Percentiles rank a stretch among this genome's conserved stretches.
These are phyloP conservation scores for Tephrocybe sp. DNA, from an alignment of 768 basidiomycete genomes.

Conservation along the genomic window DNA sequence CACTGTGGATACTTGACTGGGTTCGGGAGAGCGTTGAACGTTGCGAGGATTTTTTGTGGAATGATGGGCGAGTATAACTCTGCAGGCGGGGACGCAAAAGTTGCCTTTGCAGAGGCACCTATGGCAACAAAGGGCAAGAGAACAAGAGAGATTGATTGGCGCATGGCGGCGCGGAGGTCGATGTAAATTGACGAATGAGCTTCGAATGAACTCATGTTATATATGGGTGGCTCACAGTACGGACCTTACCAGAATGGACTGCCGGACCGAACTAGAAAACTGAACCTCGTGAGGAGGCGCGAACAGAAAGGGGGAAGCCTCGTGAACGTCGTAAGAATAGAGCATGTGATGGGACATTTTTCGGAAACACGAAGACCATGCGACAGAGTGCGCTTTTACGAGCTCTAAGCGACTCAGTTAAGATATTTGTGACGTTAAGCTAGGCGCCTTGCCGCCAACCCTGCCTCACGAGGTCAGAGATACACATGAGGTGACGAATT, in stretches of 20 bases:
- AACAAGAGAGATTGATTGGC: conserved; percentile 5
- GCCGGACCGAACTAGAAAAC: conserved; percentile 21
- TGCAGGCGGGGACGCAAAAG: conserved; percentile 28
- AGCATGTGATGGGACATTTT: neutral
- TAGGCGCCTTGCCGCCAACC: no score
- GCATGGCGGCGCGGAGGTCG: conserved; percentile 2
- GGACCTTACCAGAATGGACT: neutral
- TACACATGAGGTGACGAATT: no score
- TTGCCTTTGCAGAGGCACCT: conserved; percentile 8
- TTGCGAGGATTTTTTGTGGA: conserved; percentile 57
- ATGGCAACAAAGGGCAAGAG: conserved; percentile 16
- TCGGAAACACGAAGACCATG: neutral
- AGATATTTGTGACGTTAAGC: no score
- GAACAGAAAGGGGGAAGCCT: conserved; percentile 1
- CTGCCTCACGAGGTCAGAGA: no score
- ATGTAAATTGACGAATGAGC: conserved; percentile 7
- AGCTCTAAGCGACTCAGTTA: no score
- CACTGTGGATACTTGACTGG: conserved; percentile 46
- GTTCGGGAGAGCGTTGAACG: conserved; percentile 43
- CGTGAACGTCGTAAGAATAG: conserved; percentile 4
- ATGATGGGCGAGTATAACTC: conserved; percentile 63
- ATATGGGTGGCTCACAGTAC: conserved; percentile 7
- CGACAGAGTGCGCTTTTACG: neutral
- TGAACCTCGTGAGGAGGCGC: neutral
- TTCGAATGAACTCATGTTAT: conserved; percentile 1